Base-by-base conservation (phyloP, 2,329 filamentous ascomycete genomes). In the Aspergillus oerlinghausenensis region DNA sequence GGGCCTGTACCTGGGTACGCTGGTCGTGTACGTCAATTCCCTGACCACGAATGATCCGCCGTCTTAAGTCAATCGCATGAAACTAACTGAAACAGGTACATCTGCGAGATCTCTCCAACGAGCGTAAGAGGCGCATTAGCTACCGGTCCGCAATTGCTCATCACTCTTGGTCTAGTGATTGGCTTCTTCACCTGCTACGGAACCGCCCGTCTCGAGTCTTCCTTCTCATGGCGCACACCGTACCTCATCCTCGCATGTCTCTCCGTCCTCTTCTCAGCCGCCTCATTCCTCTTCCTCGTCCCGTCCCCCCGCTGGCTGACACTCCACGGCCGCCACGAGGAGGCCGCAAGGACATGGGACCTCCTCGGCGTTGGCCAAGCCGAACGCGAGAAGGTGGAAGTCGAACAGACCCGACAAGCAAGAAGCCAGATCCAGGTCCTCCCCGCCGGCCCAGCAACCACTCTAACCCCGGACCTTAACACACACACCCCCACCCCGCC, bases 181-280 rank as follows among this genome's bases (percentile, higher is more conserved):
- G 85, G 84, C 0, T 87, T 84, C 60, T 87, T 88, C 61, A 79
- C 77, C 9, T 85, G 82, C 67, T 87, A 86, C 60, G 83, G 81
- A 7, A 81, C 77, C 23, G 73, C 79, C 0, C 63, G 70, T 1
- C 73, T 84, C 7, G 40, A 69, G 1, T 79, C 76, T 2, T 79
- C 77, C 2, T 66, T 82, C 19, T 78, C 83, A 1, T 86, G 84
- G 84, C 75, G 83, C 2, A 67, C 82, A 0, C 84, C 84, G 0
- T 85, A 81, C 54, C 70, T 82, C 0, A 63, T 86, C 0, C 76
- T 81, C 58, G 72, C 77, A 0, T 51, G 66, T 4, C 58, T 81
- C 1, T 74, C 78, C 0, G 67, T 76, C 5, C 47, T 72, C 0
- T 74, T 83, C 6, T 71, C 75, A 0, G 63, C 67, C 0, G 63